Conservation (phyloP, 257 asterid species). For the Leptodermis oblonga region DNA sequence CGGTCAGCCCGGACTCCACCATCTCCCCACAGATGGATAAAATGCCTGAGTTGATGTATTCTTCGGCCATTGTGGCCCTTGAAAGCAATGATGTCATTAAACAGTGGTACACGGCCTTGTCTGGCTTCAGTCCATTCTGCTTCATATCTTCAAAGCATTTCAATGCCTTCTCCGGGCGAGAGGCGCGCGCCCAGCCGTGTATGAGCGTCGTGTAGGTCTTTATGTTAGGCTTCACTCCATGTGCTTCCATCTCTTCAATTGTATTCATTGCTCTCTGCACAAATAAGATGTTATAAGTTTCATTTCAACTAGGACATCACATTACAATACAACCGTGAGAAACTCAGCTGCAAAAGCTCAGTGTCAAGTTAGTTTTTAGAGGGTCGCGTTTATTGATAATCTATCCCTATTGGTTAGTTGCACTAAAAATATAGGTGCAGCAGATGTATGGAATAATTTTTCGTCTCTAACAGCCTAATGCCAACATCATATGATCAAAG, state of each 20-base stretch:
- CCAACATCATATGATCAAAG: neutral
- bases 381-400: no score
- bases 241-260: slow-evolving; percentile 71
- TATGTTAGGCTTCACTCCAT: slow-evolving; percentile 72
- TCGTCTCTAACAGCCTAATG: slow-evolving; percentile 3
- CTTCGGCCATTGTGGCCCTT: slow-evolving; percentile 85
- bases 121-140: slow-evolving; percentile 61
- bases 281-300: neutral
- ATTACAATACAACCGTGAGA: neutral
- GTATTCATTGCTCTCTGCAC: slow-evolving; percentile 75
- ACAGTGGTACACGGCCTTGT: slow-evolving; percentile 95
- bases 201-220: slow-evolving; percentile 92
- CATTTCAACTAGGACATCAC: neutral
- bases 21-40: slow-evolving; percentile 64
- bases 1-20: slow-evolving; percentile 49
- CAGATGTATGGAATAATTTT: no score
- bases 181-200: slow-evolving; percentile 94
- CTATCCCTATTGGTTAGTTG: no score
- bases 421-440: no score
- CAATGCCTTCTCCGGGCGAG: slow-evolving; percentile 93
- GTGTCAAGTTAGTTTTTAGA: neutral
- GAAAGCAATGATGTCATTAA: slow-evolving; percentile 84
- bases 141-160: slow-evolving; percentile 91
- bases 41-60: slow-evolving; percentile 57
- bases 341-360: neutral